These are phyloP conservation scores for Trichoderma harzianum DNA, from an alignment of 2,329 filamentous ascomycete genomes.

Conservation along the genomic window DNA sequence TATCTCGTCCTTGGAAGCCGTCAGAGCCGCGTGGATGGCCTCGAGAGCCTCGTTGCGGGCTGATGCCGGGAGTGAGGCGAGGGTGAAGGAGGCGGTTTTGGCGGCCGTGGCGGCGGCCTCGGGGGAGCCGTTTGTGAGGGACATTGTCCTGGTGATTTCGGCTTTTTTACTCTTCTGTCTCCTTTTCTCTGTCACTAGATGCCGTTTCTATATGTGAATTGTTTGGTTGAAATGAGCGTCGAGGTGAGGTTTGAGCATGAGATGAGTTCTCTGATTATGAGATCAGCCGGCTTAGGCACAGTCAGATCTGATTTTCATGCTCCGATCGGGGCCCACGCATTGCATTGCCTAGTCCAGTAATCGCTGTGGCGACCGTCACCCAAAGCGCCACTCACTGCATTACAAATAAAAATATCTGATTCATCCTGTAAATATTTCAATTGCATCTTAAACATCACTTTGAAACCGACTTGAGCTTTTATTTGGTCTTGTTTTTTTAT, in stretches of 20 bases:
- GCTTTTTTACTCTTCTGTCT: background rate
- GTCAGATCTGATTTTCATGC: conserved; percentile 8
- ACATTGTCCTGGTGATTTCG: conserved; percentile 55
- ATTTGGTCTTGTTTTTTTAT: background rate
- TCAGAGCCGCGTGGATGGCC: conserved; percentile 75
- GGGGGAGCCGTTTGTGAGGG: conserved; percentile 80
- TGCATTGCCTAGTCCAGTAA: background rate
- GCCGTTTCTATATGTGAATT: background rate
- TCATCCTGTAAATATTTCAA: background rate
- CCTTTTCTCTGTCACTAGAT: background rate
- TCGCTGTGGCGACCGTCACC: background rate
- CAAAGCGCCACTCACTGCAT: background rate
- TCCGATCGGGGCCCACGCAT: conserved; percentile 2
- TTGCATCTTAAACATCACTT: background rate
- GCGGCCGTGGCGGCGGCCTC: conserved; percentile 73
- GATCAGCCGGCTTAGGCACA: background rate
- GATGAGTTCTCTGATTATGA: background rate
- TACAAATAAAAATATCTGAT: background rate
- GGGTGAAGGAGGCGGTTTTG: conserved; percentile 74
- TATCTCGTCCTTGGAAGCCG: conserved; percentile 67
- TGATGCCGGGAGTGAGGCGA: conserved; percentile 72
- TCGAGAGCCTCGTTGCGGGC: conserved; percentile 83
- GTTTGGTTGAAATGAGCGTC: background rate
- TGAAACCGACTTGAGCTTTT: background rate
- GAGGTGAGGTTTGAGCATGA: background rate